A percentile compares a stretch with the other conserved stretches of the same genome.
Conservation (phyloP, 177 flowering plant genomes). For the Vitis hybrid region DNA sequence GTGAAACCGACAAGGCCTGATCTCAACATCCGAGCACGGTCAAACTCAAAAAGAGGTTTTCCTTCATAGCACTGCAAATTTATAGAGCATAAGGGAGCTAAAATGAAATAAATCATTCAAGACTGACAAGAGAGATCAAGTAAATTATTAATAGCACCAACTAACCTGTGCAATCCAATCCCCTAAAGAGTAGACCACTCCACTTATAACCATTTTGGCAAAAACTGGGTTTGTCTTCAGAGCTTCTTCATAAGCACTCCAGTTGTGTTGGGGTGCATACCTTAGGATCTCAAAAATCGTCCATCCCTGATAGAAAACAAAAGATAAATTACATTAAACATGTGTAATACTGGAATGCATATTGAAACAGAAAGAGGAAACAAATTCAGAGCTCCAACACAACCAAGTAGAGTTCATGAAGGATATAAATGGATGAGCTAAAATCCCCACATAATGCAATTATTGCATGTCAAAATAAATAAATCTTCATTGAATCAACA, state of each 20-base stretch:
- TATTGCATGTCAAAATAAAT: no score
- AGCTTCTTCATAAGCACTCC: conserved; percentile 96
- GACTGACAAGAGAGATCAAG: neutral
- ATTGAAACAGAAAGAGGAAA: neutral
- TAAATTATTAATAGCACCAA: neutral
- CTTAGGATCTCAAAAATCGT: conserved; percentile 86
- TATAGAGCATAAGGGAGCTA: neutral
- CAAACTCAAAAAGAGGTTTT: conserved; percentile 85
- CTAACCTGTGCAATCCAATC: conserved; percentile 99
- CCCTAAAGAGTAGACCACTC: conserved; percentile 93
- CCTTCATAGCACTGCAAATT: conserved; percentile 83
- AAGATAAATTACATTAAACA: neutral
- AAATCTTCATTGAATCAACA: no score
- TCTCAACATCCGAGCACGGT: conserved; percentile 85
- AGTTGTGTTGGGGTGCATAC: conserved; percentile 95
- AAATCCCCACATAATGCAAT: no score
- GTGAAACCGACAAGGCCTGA: conserved; percentile 94
- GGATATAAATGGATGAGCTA: no score
- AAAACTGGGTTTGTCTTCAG: conserved; percentile 86
- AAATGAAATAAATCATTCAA: neutral
- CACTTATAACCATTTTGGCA: conserved; percentile 95
- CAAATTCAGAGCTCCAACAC: neutral
- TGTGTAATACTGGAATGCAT: neutral
- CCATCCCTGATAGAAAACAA: conserved; percentile 69
- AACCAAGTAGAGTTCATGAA: no score